A percentile compares a stretch with the other conserved stretches of the same genome.
phyloP scores from a whole-genome alignment of 495 filamentous ascomycete species.

The Lasiosphaeria hispida region DNA sequence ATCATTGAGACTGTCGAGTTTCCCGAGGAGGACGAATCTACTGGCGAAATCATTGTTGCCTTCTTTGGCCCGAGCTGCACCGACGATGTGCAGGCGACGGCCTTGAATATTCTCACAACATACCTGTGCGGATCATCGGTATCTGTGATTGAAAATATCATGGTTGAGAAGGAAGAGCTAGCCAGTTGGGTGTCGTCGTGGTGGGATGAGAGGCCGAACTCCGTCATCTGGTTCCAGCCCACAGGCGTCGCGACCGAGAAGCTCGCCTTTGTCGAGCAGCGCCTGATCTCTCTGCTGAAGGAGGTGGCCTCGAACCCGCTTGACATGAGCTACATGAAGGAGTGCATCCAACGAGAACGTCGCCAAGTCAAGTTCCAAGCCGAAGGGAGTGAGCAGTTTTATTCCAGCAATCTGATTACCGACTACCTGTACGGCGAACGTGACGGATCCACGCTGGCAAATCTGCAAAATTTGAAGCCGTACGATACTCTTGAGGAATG shows the following conservation, averaged over 20 bases:
- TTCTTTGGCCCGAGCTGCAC: slow-evolving; percentile 82
- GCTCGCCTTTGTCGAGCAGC: slow-evolving; percentile 75
- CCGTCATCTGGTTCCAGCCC: slow-evolving; percentile 77
- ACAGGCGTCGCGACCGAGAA: slow-evolving; percentile 84
- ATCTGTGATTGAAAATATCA: slow-evolving; percentile 81
- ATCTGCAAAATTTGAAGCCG: slow-evolving; percentile 64
- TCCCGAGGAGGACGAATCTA: slow-evolving; percentile 93
- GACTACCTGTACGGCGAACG: slow-evolving; percentile 89
- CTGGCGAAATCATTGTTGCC: slow-evolving; percentile 76
- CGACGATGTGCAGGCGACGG: slow-evolving; percentile 60
- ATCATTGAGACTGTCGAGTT: slow-evolving; percentile 79
- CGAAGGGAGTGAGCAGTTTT: slow-evolving; percentile 72
- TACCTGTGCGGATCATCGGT: slow-evolving; percentile 93
- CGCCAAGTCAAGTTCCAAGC: slow-evolving; percentile 75
- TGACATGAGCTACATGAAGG: slow-evolving; percentile 83
- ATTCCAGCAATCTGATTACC: slow-evolving; percentile 76
- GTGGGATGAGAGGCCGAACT: slow-evolving; percentile 74
- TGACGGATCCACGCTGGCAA: slow-evolving; percentile 74
- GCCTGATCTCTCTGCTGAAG: slow-evolving; percentile 78
- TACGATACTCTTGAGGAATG: slow-evolving; percentile 77
- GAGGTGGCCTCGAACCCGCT: slow-evolving; percentile 75
- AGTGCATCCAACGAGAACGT: slow-evolving; percentile 76
- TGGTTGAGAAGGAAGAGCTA: slow-evolving; percentile 92
- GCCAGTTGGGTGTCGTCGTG: slow-evolving; percentile 77
- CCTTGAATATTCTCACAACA: slow-evolving; percentile 70